These are phyloP conservation scores for Achaetomium macrosporum DNA, from an alignment of 2,329 filamentous ascomycete genomes.

Conservation along the genomic window DNA sequence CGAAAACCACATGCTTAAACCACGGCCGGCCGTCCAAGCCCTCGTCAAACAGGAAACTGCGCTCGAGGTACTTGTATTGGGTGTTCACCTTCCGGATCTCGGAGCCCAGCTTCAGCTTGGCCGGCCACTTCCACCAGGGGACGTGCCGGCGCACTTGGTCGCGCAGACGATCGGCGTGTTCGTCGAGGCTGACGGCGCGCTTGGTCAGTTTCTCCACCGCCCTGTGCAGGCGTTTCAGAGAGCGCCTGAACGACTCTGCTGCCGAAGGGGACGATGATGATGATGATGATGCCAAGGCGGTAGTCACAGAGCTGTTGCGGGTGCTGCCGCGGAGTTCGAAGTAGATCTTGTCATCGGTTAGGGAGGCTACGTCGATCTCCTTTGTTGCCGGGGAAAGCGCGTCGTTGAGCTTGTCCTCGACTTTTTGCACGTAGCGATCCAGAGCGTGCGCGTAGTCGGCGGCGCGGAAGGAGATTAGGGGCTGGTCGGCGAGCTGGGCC, in stretches of 20 bases:
- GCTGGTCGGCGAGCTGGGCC: slow-evolving; percentile 54
- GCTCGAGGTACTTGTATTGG: slow-evolving; percentile 79
- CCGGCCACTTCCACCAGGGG: slow-evolving; percentile 74
- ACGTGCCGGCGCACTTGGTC: slow-evolving; percentile 39
- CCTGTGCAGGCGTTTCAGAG: slow-evolving; percentile 30
- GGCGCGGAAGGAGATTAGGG: slow-evolving; percentile 59
- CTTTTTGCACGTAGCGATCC: slow-evolving; percentile 43
- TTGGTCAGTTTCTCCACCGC: slow-evolving; percentile 30
- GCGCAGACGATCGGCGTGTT: slow-evolving; percentile 41
- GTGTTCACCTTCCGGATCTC: slow-evolving; percentile 64
- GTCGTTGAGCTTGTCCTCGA: slow-evolving; percentile 44
- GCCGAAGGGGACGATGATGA: too few relatives aligned
- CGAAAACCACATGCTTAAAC: slow-evolving; percentile 96
- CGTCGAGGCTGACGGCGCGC: slow-evolving; percentile 4
- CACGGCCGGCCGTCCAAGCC: slow-evolving; percentile 75
- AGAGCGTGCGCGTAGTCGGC: slow-evolving; percentile 58
- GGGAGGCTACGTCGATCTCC: not conserved
- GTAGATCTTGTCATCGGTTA: slow-evolving; percentile 30
- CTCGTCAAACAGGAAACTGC: slow-evolving; percentile 67
- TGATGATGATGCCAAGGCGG: not conserved
- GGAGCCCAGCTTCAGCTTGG: slow-evolving; percentile 48
- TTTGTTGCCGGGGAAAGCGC: slow-evolving; percentile 8
- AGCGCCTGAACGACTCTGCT: slow-evolving; percentile 19
- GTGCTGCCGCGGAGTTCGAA: slow-evolving; percentile 30
- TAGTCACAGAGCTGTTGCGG: slow-evolving; percentile 9